A percentile compares a stretch with the other conserved stretches of the same genome.
phyloP scores from a whole-genome alignment of 164 flowering plant species.

The Annona cherimola region DNA sequence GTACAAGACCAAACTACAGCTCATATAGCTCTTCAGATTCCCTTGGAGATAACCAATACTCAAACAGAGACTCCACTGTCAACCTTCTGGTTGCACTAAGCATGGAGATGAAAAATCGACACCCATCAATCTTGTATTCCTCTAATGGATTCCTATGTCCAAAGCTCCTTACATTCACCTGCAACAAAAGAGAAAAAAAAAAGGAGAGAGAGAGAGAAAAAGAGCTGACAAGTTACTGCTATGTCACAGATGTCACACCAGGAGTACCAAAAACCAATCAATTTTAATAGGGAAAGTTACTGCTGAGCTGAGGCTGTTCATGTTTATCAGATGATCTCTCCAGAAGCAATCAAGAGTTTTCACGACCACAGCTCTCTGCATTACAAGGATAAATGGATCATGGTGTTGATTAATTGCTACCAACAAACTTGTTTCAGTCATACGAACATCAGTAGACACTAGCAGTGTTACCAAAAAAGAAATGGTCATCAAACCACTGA shows the following conservation, averaged over 20 bases:
- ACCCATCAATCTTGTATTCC: slow-evolving; percentile 97
- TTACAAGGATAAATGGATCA: slow-evolving; percentile 4
- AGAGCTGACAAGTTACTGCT: not conserved
- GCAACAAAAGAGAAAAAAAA: slow-evolving; percentile 11
- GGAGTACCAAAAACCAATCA: not conserved
- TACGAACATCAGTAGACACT: too few species aligned
- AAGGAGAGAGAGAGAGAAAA: not conserved
- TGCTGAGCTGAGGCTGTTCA: slow-evolving; percentile 95
- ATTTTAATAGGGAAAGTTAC: slow-evolving; percentile 28
- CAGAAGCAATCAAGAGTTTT: slow-evolving; percentile 92
- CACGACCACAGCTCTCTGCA: slow-evolving; percentile 74
- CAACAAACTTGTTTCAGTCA: too few species aligned
- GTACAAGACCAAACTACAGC: slow-evolving; percentile 10
- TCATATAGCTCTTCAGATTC: slow-evolving; percentile 62
- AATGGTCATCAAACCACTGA: too few species aligned
- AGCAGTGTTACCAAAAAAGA: too few species aligned
- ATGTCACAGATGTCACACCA: not conserved
- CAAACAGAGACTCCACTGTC: slow-evolving; percentile 75
- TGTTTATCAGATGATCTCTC: slow-evolving; percentile 95
- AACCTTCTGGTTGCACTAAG: slow-evolving; percentile 82
- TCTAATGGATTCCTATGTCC: slow-evolving; percentile 95
- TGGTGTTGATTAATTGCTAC: not conserved
- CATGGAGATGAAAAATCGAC: slow-evolving; percentile 93
- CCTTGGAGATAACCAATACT: slow-evolving; percentile 86
- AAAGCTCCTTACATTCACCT: slow-evolving; percentile 95